Base-by-base conservation (phyloP, 768 basidiomycete species). In the Lactarius quietus region DNA sequence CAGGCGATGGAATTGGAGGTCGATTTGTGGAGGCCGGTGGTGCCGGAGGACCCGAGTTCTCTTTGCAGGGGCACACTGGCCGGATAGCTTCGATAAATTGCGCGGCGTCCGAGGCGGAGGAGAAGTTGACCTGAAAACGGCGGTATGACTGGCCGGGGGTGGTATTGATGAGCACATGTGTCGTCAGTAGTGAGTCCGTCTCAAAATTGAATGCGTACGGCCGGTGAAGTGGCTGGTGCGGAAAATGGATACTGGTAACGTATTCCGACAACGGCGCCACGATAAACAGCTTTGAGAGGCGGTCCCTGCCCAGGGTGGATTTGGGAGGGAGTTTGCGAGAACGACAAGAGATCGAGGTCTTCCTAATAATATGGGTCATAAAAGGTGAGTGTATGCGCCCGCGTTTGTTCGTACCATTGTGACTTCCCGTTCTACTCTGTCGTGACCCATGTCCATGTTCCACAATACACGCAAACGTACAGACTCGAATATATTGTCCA, bases 221-320 rank as follows among this genome's bases (percentile, higher is more conserved):
- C 51, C 18, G 41, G 43, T n/a, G 55, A 70, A 68, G 52, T 43
- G 36, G 70, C 69, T 10, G 72, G 69, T 6, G 71, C 51, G 15
- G 66, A 78, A 35, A 77, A 78, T 31, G 82, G 81, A 67, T 88
- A 79, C 38, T 90, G 76, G 70, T 92, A 93, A 28, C 90, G 86
- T 53, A 93, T 82, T 15, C 91, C 91, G 31, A 92, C 87, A 0
- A 87, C 78, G 5, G 82, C 78, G 62, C 88, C 90, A 28, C 88
- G 85, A 72, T 89, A 90, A 10, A 92, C 89, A 9, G 89, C 90
- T 74, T 91, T 92, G 51, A 93, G 75, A n/a, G 91, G 89, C 33
- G 88, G 79, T 28, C 83, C 82, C 69, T 88, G 86, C 15, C 77
- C 76, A 53, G 67, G 74, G 61, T 66, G 63, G 29, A 55, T 39